Percentiles rank a stretch among this genome's conserved stretches.
Conservation (phyloP, 768 basidiomycete genomes). For the Lactarius akahatsu region DNA sequence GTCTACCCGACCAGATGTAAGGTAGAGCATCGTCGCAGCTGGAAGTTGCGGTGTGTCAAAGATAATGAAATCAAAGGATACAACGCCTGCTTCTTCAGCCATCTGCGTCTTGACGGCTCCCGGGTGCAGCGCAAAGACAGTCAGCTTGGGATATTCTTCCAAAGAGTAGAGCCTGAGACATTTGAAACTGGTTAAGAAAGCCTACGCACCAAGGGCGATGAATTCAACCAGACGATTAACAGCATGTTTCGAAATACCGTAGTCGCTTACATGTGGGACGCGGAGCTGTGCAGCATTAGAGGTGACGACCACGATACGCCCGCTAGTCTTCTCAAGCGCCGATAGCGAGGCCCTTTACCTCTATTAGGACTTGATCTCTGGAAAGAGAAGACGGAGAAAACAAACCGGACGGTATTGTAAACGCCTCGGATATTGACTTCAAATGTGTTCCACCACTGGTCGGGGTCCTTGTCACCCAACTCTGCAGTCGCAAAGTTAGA, state of each 20-base stretch:
- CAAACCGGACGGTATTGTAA: constrained; percentile 30
- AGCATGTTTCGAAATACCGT: too few relatives aligned
- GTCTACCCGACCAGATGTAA: constrained; percentile 29
- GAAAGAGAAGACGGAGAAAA: background rate
- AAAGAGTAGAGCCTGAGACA: background rate
- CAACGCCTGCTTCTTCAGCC: constrained; percentile 1
- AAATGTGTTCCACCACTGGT: too few relatives aligned
- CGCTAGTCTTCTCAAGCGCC: constrained; percentile 5
- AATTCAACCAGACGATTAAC: too few relatives aligned
- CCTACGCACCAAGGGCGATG: too few relatives aligned
- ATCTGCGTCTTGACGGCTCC: constrained; percentile 13
- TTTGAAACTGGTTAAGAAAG: too few relatives aligned
- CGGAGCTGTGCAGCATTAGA: too few relatives aligned
- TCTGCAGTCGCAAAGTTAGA: constrained; percentile 6
- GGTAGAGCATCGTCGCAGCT: constrained; percentile 25
- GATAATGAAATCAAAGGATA: constrained; percentile 3
- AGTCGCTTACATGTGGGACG: too few relatives aligned
- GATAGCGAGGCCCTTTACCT: constrained; percentile 5
- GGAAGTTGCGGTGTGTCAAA: constrained; percentile 31
- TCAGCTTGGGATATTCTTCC: constrained; percentile 19
- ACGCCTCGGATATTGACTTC: too few relatives aligned
- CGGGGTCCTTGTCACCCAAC: constrained; percentile 27
- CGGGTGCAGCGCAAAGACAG: constrained; percentile 17
- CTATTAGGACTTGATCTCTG: background rate
- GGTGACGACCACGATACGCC: too few relatives aligned